Evolutionary conservation across 164 flowering plant species (phyloP).

Genomic region (Liquidambar formosana): DNA sequence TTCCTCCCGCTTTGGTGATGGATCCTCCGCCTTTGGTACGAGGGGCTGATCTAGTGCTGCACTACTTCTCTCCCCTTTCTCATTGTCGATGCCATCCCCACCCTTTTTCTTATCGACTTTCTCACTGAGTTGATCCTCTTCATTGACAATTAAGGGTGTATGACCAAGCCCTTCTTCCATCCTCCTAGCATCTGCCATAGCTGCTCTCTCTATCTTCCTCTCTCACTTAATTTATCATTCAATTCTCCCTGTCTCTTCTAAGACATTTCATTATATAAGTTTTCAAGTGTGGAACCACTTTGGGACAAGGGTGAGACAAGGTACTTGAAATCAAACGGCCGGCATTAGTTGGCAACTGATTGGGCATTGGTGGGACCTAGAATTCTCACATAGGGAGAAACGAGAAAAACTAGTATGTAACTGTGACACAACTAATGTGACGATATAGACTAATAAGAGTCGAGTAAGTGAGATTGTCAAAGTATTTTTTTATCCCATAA

Average conservation of each 20-base stretch:
- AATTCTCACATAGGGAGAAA: too few relatives aligned
- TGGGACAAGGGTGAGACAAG: not conserved
- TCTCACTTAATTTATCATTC: not conserved
- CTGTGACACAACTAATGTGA: too few relatives aligned
- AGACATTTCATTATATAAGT: not conserved
- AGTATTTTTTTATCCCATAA: too few relatives aligned
- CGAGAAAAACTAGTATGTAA: too few relatives aligned
- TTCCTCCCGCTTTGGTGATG: too few relatives aligned
- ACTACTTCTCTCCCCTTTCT: slow-evolving; percentile 11
- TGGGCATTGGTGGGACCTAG: too few relatives aligned
- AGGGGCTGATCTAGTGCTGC: not conserved
- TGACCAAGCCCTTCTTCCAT: slow-evolving; percentile 42
- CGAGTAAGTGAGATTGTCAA: too few relatives aligned
- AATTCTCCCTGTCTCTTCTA: not conserved
- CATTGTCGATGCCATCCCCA: slow-evolving; percentile 5
- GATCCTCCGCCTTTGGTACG: slow-evolving; percentile 13
- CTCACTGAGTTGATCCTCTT: not conserved
- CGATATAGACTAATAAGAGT: too few relatives aligned
- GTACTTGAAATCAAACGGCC: not conserved
- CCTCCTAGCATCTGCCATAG: slow-evolving; percentile 29
- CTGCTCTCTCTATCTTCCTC: not conserved
- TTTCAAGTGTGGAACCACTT: not conserved
- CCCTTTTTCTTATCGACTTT: not conserved
- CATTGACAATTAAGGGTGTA: slow-evolving; percentile 1
- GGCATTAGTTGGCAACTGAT: not conserved